These are phyloP conservation scores for Fusarium penzigii DNA, from an alignment of 2,329 filamentous ascomycete genomes.

Conservation along the genomic window DNA sequence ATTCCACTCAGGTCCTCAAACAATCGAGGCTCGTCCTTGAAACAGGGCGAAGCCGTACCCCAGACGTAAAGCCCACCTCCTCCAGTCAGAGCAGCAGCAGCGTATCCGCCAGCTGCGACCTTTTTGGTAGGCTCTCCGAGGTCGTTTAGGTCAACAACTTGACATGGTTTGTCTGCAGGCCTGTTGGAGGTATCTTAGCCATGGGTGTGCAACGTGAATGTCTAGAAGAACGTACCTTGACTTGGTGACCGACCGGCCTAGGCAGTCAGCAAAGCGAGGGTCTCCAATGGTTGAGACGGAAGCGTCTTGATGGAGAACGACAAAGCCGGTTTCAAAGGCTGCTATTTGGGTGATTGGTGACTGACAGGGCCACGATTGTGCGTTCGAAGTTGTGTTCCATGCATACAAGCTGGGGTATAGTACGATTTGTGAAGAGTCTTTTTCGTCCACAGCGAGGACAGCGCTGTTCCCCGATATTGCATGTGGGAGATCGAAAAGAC, in stretches of 20 bases:
- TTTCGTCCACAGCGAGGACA: conserved; percentile 2
- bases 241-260: conserved; percentile 51
- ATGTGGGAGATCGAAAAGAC: conserved; percentile 7
- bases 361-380: conserved; percentile 24
- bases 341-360: conserved; percentile 41
- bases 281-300: conserved; percentile 58
- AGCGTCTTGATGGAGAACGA: conserved; percentile 45
- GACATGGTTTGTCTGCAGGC: conserved; percentile 46
- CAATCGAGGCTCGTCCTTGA: conserved; percentile 33
- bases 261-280: conserved; percentile 54
- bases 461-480: conserved; percentile 21
- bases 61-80: conserved; percentile 63
- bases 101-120: conserved; percentile 58
- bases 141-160: conserved; percentile 51
- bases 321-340: conserved; percentile 52
- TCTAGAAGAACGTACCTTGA: conserved; percentile 33
- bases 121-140: conserved; percentile 54
- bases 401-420: conserved; percentile 26
- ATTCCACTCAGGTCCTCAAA: conserved; percentile 32
- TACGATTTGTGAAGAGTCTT: conserved; percentile 12
- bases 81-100: conserved; percentile 57
- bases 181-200: conserved; percentile 29
- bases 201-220: neutral
- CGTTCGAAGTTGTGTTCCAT: conserved; percentile 7
- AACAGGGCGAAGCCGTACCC: conserved; percentile 43